These are phyloP conservation scores for Paracamarosporium sp. DNA, from an alignment of 2,329 filamentous ascomycete species.

Conservation along the genomic window DNA sequence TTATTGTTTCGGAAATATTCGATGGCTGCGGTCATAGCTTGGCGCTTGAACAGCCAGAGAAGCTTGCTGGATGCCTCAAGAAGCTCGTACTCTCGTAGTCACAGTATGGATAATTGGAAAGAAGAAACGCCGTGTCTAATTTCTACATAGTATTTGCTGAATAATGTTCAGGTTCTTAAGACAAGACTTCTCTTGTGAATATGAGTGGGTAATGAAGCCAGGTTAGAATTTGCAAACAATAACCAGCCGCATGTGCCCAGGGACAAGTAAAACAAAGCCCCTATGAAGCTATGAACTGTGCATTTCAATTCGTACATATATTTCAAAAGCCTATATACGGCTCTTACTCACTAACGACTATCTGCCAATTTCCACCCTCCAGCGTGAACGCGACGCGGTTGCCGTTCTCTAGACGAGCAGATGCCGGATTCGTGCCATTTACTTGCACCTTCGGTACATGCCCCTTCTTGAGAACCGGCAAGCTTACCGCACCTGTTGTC, in stretches of 20 bases:
- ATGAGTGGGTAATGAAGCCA: too few relatives aligned
- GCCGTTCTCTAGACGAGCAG: background rate
- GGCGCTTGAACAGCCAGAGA: background rate
- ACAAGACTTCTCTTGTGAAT: too few relatives aligned
- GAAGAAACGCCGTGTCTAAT: too few relatives aligned
- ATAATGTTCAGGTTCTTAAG: too few relatives aligned
- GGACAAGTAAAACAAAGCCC: too few relatives aligned
- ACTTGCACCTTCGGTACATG: slow-evolving; percentile 13
- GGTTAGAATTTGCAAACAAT: too few relatives aligned
- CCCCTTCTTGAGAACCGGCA: slow-evolving; percentile 25
- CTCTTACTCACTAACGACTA: slow-evolving; percentile 7
- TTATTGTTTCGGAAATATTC: background rate
- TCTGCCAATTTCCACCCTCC: slow-evolving; percentile 6
- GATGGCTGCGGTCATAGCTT: background rate
- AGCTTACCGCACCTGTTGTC: slow-evolving; percentile 36
- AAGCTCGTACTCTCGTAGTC: background rate
- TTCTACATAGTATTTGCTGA: too few relatives aligned
- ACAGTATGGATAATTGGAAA: too few relatives aligned
- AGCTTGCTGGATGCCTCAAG: background rate
- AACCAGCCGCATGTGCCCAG: too few relatives aligned
- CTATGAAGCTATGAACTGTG: too few relatives aligned
- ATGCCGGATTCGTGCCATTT: slow-evolving; percentile 3
- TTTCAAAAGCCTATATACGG: too few relatives aligned
- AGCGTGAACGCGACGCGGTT: background rate
- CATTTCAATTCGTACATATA: too few relatives aligned